Evolutionary conservation across 495 filamentous ascomycete species (phyloP), one percentile per base, ranked within the genome.

Genomic region (Usnea hakonensis): DNA sequence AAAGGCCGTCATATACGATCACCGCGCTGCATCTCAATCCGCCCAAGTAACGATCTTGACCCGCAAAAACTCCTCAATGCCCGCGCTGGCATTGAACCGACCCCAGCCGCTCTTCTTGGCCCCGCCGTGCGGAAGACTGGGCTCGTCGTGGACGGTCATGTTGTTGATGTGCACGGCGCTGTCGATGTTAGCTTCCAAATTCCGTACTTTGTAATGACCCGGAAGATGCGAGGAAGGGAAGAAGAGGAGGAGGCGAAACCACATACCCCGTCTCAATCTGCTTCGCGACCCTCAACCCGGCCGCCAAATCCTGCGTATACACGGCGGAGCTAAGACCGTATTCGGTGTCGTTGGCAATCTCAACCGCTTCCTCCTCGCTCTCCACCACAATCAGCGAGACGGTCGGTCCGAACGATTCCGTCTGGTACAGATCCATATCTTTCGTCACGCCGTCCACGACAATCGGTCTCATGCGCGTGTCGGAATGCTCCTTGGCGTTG

Each of bases 101-200:
- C 91, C 92, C 71, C 83, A 92, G 13, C 92, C 92, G 67, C 87
- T 91, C 57, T 82, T 82, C 81, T 97, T 97, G 68, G 83, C 84
- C 35, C 91, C 92, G 30, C 92, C 91, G 73, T 95, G 90, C 7
- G 91, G 90, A 60, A 95, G 70, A 23, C 76, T 77, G 16, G 83
- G 73, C 75, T 95, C 91, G 64, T 97, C 92, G 69, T 96, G 90
- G 1, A 96, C 79, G 4, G 85, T 90, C 83, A 91, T 85, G 38
- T 77, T 80, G 71, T 97, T 97, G 69, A 96, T 92, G 71, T 96
- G 91, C 33, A 97, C 88, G 30, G 87, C 87, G 11, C 77, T 65
- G 23, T 50, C 0, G 2, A 5, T 21, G 21, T 58, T 5, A 46
- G 26, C 44, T 67, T 65, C 48, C 63, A 60, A 19, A 63, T 56